These are phyloP conservation scores for Suillus spraguei DNA, from an alignment of 768 basidiomycete genomes.

Conservation along the genomic window DNA sequence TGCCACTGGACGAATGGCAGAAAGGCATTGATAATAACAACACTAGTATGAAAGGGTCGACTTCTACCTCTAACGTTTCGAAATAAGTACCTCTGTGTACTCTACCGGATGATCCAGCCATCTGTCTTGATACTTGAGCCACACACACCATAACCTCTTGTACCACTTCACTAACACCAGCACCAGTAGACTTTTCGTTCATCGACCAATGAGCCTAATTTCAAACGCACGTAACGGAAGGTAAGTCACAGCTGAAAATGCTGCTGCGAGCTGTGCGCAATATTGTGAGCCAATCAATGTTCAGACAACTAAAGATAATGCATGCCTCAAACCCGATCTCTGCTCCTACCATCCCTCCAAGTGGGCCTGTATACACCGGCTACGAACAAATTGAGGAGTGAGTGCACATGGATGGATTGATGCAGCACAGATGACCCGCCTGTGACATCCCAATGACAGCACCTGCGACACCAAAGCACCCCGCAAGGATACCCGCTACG, in stretches of 20 bases:
- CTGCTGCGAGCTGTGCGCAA: slow-evolving; percentile 40
- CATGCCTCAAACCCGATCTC: slow-evolving; percentile 58
- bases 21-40: no score
- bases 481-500: slow-evolving; percentile 49
- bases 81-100: neutral
- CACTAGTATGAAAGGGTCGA: no score
- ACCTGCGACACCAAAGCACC: slow-evolving; percentile 47
- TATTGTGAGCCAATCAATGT: neutral
- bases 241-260: slow-evolving; percentile 48
- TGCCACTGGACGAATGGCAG: no score
- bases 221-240: slow-evolving; percentile 53
- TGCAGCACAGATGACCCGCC: slow-evolving; percentile 17
- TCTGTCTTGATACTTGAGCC: neutral
- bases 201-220: slow-evolving; percentile 44
- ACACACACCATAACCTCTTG: no score
- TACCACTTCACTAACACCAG: no score
- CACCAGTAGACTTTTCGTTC: slow-evolving; percentile 2
- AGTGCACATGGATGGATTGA: neutral
- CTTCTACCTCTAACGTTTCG: neutral
- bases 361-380: slow-evolving; percentile 53
- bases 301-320: neutral
- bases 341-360: slow-evolving; percentile 47
- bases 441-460: slow-evolving; percentile 58
- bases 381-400: slow-evolving; percentile 11
- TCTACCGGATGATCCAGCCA: neutral